Conservation (phyloP, 495 filamentous ascomycete species). For the Penicillium psychrofluorescens region DNA sequence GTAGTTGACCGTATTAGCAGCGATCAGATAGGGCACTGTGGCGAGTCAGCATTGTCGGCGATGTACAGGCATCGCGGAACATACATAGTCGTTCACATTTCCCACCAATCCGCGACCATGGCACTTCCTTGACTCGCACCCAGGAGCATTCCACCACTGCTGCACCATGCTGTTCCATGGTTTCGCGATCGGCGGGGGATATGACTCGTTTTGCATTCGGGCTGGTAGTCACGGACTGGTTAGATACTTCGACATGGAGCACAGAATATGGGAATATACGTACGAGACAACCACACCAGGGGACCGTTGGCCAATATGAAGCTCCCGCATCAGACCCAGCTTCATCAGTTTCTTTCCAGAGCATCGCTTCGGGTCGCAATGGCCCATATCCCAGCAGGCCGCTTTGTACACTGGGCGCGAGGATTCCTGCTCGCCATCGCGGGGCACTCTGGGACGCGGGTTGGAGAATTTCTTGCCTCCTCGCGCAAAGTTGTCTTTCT, state of each 20-base stretch:
- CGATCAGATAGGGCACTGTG: conserved; percentile 82
- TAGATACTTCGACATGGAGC: conserved; percentile 1
- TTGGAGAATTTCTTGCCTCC: conserved; percentile 58
- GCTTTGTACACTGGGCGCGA: conserved; percentile 70
- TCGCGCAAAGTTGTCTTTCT: conserved; percentile 77
- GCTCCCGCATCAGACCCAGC: conserved; percentile 86
- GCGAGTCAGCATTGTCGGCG: background rate
- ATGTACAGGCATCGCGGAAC: conserved; percentile 8
- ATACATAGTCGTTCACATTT: conserved; percentile 76
- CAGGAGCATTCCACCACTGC: conserved; percentile 97
- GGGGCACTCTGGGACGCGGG: conserved; percentile 37
- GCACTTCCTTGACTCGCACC: conserved; percentile 86
- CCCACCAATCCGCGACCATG: conserved; percentile 87
- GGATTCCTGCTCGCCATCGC: conserved; percentile 32
- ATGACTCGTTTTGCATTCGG: conserved; percentile 84
- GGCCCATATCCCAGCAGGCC: conserved; percentile 94
- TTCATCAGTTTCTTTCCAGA: conserved; percentile 91
- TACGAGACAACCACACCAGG: conserved; percentile 84
- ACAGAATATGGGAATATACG: conserved; percentile 11
- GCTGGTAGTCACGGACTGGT: conserved; percentile 22
- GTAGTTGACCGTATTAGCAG: conserved; percentile 96
- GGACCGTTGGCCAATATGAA: conserved; percentile 84
- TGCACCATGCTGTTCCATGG: conserved; percentile 82
- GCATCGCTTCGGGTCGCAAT: conserved; percentile 95
- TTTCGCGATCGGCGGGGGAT: conserved; percentile 69